A percentile compares a stretch with the other conserved stretches of the same genome.
Evolutionary conservation across 208 protist species (phyloP).

Genomic region (Phytomonas sp.): DNA sequence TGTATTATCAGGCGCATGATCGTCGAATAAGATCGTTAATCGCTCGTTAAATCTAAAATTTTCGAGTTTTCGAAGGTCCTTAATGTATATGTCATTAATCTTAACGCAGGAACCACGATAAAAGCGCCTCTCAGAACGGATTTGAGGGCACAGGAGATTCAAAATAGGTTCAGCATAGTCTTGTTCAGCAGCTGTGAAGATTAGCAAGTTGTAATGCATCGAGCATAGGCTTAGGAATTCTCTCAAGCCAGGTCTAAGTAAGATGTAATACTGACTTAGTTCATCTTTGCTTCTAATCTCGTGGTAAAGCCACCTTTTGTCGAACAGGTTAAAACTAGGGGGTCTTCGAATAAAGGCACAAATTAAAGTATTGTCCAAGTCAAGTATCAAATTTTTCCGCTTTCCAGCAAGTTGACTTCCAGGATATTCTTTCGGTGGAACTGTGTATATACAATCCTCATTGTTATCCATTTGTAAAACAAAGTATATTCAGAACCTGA

Average conservation of each 20-base stretch:
- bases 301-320: constrained; percentile 7
- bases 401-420: constrained; percentile 5
- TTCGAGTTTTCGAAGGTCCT: constrained; percentile 36
- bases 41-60: constrained; percentile 23
- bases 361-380: constrained; percentile 70
- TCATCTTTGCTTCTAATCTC: constrained; percentile 12
- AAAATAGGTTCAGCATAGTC: constrained; percentile 56
- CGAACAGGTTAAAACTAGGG: constrained; percentile 1
- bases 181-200: constrained; percentile 59
- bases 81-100: constrained; percentile 26
- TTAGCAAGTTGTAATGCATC: constrained; percentile 47
- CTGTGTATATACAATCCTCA: constrained; percentile 8
- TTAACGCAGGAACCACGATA: constrained; percentile 42
- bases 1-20: constrained; percentile 49
- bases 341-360: constrained; percentile 14
- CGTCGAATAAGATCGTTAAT: constrained; percentile 51
- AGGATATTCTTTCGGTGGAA: constrained; percentile 8
- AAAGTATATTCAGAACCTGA: constrained; percentile 7
- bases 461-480: constrained; percentile 3
- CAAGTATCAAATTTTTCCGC: constrained; percentile 36
- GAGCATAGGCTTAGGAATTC: constrained; percentile 36
- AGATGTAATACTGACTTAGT: constrained; percentile 31
- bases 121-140: constrained; percentile 24
- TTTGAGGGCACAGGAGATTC: constrained; percentile 33
- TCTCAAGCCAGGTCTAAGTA: constrained; percentile 36